Base-by-base conservation (phyloP, 169 alveolate genomes). In the Babesia gibsoni region DNA sequence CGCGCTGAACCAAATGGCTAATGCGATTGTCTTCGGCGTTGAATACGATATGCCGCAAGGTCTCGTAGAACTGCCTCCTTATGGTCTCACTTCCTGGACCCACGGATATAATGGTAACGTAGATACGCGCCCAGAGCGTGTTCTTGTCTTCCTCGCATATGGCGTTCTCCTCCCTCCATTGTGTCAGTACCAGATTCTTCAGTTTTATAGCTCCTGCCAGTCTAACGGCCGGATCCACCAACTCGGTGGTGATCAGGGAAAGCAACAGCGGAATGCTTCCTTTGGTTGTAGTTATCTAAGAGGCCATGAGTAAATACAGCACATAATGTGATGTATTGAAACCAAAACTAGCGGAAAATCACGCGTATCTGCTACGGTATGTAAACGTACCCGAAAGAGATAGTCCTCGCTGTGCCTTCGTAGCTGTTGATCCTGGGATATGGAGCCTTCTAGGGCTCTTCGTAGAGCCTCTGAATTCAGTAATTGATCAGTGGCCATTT, bases 161-260 rank as follows among this genome's bases (percentile, higher is more conserved):
- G 14, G 37, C 29, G 20, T 18, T 27, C 8, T 39, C 2, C 16
- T 50, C 59, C 22, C 48, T 27, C 88, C 88, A 79, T 12, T 67
- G 59, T 20, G 83, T 2, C 4, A 58, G 3, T 4, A 79, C 84
- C 1, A 46, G 61, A 32, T 79, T 79, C 75, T 79, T 79, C 1
- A 79, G 70, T 67, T 52, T 79, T 14, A 79, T 65, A n/a, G 88
- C 74, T 0, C 78, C 85, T 14, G 83, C 83, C 43, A 79, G 46
- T 35, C 83, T 39, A 1, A 79, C 73, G 16, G 72, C 45, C 43
- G 37, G 61, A 18, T 66, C 85, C 9, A 56, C 69, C 20, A 18
- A 74, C 0, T 42, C 50, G 9, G 58, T 22, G 18, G 85, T 54
- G 56, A 77, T 77, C 20, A 77, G 23, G 32, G 46, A 27, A n/a